Evolutionary conservation across 805 yeast genomes (phyloP), one percentile per base, ranked within the genome.

Genomic region (Metschnikowia picachoensis): DNA sequence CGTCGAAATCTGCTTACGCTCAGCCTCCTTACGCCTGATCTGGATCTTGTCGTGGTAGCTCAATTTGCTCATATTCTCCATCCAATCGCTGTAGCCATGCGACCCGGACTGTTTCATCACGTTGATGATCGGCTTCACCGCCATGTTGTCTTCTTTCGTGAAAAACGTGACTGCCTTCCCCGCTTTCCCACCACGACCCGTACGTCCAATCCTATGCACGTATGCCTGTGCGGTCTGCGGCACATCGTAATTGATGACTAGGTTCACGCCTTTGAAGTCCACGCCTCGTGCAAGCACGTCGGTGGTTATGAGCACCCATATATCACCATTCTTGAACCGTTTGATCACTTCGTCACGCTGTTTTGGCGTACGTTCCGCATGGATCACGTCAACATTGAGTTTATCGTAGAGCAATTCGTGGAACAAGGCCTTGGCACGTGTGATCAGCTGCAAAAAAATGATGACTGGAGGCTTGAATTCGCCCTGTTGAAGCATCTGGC

Each of bases 131-230:
- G 94, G 86, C 61, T 87, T 86, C 37, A 94, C 77, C 2, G 86
- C 80, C 46, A 77, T 64, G 3, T 78, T 67, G 62, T 94, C 99
- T 52, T 88, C 95, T 61, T 90, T 91, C 25, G 99, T 92, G 70
- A 87, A 94, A 54, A 91, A 83, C 0, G 99, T 94, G 15, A 94
- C 80, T 0, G 98, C 97, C 56, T 77, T 77, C 47, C 99, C 99
- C 8, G 68, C 59, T 49, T 85, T 80, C 1, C 96, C 96, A 44
- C 89, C 96, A 76, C 99, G 84, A 56, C 99, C 99, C 2, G 99
- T 92, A 75, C 99, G 85, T 66, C 99, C 99, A 59, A 94, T 88
- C 70, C 99, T 81, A 66, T 94, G 99, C 38, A 94, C 97, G 64
- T 94, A 94, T 0, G 96, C 85, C 65, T 92, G 97, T 0, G 97